Base-by-base conservation (phyloP, 331 rosid genomes). In the Phaseolus coccineus region DNA sequence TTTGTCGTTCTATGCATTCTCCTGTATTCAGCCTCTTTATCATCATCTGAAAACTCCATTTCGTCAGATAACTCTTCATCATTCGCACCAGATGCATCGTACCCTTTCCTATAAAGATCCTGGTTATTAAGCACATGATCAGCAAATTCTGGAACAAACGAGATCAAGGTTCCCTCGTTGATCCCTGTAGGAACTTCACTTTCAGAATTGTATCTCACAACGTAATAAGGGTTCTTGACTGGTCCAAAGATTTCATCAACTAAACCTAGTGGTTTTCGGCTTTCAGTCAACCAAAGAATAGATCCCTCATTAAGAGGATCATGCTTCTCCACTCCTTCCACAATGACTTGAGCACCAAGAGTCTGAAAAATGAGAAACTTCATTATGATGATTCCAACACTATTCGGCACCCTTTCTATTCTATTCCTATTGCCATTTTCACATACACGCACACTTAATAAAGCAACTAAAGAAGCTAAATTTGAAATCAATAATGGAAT, bases 201-300 rank as follows among this genome's bases (percentile, higher is more conserved):
- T 80, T 91, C 96, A 64, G 97, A 90, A 87, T 96, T 96, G 86
- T 83, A 87, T 80, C 99, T 88, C 81, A 93, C 93, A 69, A 88
- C 46, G 83, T 93, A 96, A 65, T 85, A 91, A 13, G 99, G 99
- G 66, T 87, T 83, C 88, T 86, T 88, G 51, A 96, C 98, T 39
- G 98, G 99, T 59, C 99, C 99, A 76, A 96, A 96, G 63, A 96
- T 91, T 78, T 96, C 99, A 82, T 96, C 98, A 46, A 96, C 75
- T 69, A 93, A 76, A 61, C 99, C 98, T 62, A 96, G 72, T 1
- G 98, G 96, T 22, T 89, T 83, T 81, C 83, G 80, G 64, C 84
- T 77, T 81, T 90, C 92, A 6, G 98, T 91, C 71, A 93, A 72
- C 99, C 98, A 96, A 71, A 96, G 88, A 83, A 93, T 84, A 37